A percentile compares a stretch with the other conserved stretches of the same genome.
phyloP scores from a whole-genome alignment of 768 basidiomycete species.

The Favolaschia claudopus region DNA sequence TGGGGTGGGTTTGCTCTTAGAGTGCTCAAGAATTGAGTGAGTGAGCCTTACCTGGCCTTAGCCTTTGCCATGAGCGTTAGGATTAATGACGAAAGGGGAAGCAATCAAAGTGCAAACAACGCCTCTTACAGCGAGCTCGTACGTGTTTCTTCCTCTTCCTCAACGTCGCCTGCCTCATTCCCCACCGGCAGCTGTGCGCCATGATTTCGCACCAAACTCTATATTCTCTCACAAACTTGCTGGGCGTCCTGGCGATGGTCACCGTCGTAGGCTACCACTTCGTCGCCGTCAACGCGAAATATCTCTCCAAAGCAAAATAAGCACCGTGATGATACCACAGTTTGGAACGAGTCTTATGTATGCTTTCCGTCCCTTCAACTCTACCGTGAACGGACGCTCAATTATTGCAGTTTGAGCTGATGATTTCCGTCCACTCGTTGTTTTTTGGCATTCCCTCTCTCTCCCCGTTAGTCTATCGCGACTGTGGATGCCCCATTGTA shows the following conservation, averaged over 20 bases:
- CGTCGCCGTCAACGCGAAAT: slow-evolving; percentile 78
- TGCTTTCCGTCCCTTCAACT: too few species aligned
- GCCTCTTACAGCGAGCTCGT: slow-evolving; percentile 14
- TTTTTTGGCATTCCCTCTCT: too few species aligned
- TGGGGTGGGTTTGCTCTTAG: slow-evolving; percentile 36
- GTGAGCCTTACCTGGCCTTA: slow-evolving; percentile 60
- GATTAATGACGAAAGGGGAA: slow-evolving; percentile 29
- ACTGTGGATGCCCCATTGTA: too few species aligned
- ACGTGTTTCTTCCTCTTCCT: slow-evolving; percentile 22
- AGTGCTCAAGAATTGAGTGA: neutral
- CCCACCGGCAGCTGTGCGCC: too few species aligned
- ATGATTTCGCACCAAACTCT: slow-evolving; percentile 89
- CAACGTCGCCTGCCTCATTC: neutral
- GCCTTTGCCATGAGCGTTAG: slow-evolving; percentile 61
- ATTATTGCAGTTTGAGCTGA: too few species aligned
- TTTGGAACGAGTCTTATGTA: too few species aligned
- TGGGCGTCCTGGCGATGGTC: slow-evolving; percentile 87
- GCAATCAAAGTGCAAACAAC: slow-evolving; percentile 30
- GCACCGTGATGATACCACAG: neutral
- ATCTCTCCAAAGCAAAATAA: slow-evolving; percentile 24
- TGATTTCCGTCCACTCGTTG: too few species aligned
- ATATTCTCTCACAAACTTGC: slow-evolving; percentile 81
- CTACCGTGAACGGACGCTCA: too few species aligned
- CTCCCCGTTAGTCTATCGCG: too few species aligned
- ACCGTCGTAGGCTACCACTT: slow-evolving; percentile 92